Base-by-base conservation (phyloP, 164 flowering plant species). In the Dillenia suffruticosa region DNA sequence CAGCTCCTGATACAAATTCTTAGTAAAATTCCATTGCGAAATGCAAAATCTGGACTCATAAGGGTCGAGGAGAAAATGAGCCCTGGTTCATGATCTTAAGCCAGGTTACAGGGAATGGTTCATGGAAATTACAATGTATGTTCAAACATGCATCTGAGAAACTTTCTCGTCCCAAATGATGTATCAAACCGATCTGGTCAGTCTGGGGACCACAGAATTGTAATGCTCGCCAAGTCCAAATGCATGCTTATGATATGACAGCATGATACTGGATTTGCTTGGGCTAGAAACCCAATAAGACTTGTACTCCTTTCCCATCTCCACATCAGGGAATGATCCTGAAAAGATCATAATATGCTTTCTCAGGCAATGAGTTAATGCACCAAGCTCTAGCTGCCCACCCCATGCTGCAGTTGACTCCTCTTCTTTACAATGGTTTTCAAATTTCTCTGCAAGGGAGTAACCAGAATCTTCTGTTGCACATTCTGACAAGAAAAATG, bases 221-320 rank as follows among this genome's bases (percentile, higher is more conserved):
- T 94, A 94, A 70, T 94, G 97, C 88, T 91, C 96, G 15, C 96
- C 96, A 9, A 94, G 93, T 43, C 99, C 97, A 72, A 86, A 94
- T 6, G 96, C 96, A 81, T 89, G 90, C 72, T 67, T 74, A 61
- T 89, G 97, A 65, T 85, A 89, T 2, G 97, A 89, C 15, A 91
- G 68, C 88, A 67, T 79, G 58, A 94, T 81, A 51, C 84, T 82
- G 9, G 78, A 63, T 55, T 66, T 64, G n/a, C 77, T 63, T 8
- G 74, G 69, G 32, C 58, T 72, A 54, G 63, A 51, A 10, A 60
- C 70, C 14, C 58, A 49, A 7, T 73, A 69, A 11, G 81, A 62
- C 69, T 79, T 86, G 72, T 91, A 88, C 71, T 89, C 96, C 76
- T 88, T 88, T 22, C 96, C 99, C 96, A 94, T 89, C 76, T 94